Evolutionary conservation across 2,329 filamentous ascomycete species (phyloP), one percentile per base, ranked within the genome.

Genomic region (Aspergillus brunneoviolaceus): DNA sequence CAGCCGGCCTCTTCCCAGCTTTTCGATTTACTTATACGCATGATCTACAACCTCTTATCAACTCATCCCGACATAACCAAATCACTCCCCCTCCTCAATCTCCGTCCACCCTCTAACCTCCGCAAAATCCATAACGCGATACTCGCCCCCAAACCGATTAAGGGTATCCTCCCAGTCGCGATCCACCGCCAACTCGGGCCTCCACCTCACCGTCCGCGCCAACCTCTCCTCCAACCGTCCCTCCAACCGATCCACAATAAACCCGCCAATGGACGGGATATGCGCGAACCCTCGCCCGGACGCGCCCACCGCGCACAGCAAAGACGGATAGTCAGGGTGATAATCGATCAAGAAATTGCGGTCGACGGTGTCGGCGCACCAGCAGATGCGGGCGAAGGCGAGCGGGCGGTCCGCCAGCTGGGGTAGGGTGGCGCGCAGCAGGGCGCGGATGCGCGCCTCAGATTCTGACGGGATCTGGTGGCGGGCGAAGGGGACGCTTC

Each of bases 331-430:
- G 4, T 75, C 69, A 0, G 82, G 81, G 68, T 85, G 82, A 48
- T 69, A 72, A 50, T 79, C 79, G 58, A 86, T 83, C 5, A 86
- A 65, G 58, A 85, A 84, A 39, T 79, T 74, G 1, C 82, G 76
- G 67, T 86, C 80, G 0, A 80, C 77, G 0, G 83, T 85, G 63
- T 85, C 84, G 0, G 82, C 80, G 60, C 82, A 84, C 84, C 84
- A 85, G 68, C 83, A 85, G 50, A 86, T 80, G 4, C 81, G 73
- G 3, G 81, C 80, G 60, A 82, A 83, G 51, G 74, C 79, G 52
- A 86, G 81, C 0, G 77, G 76, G 1, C 83, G 77, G 2, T 79
- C 68, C 1, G 78, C 77, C 4, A 85, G 76, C 48, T 84, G 81
- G 1, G 83, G 82, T 75, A 85, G 80, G 1, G 79, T 82, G 51